Evolutionary conservation across 192 early-diverging fungal species (phyloP), one percentile per base, ranked within the genome.

Genomic region (Podila minutissima): DNA sequence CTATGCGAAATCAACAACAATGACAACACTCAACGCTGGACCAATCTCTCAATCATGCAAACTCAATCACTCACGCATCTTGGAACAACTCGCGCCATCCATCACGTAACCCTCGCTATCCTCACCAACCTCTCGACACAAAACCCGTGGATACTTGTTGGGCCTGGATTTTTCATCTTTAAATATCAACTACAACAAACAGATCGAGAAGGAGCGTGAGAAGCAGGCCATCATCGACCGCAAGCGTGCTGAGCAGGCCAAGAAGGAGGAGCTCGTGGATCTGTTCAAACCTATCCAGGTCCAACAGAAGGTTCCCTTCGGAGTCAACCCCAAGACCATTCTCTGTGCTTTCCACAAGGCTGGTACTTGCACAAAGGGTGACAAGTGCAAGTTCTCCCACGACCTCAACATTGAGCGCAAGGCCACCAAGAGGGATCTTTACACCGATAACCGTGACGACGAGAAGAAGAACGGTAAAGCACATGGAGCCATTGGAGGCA

Each of bases 361-460:
- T 15, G 98, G 98, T 5, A 83, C 86, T 59, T 99, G 98, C 84
- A 88, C 92, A 66, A 98, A 97, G 84, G 96, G 96, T 41, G 76
- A 83, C 83, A 92, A 93, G 76, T 99, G 98, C 89, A 98, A 98
- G 86, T 99, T 98, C 85, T 98, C 98, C 65, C 98, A 99, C 79
- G 96, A 99, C 83, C 73, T 92, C 62, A 92, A 94, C 32, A 83
- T 97, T 8, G 95, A 93, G 59, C 94, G 97, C 59, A 98, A 98
- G 88, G 86, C 85, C n/a, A 72, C 85, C 38, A 99, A 99, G 87
- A 90, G 92, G 63, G 96, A 99, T 86, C 62, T 99, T 32, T 99
- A 99, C 82, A 95, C 96, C 35, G 97, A 98, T 86, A 83, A 87
- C 66, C 89, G 95, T 69, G 84, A 90, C 59, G 82, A 90, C 20